Evolutionary conservation across 148 eudicot species (phyloP), one percentile per base, ranked within the genome.

Genomic region (Nyssa sinensis): DNA sequence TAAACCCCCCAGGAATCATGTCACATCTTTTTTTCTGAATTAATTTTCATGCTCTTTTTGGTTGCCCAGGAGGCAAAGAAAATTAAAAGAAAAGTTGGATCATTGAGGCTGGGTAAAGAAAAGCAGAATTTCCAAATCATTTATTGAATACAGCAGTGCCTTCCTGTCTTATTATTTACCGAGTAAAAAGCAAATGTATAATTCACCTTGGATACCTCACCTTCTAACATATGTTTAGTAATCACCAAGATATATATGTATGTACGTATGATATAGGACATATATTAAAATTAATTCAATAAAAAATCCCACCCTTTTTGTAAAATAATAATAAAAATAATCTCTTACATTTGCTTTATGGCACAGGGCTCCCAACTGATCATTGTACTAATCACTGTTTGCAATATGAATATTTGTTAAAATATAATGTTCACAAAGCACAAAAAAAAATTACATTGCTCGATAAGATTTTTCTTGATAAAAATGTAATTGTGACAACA

Each of bases 341-440:
- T 71, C 25, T 67, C 21, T 62, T 62, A 24, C 27, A 33, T 32
- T 75, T 75, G 67, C 73, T 66, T 71, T 75, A 55, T 39, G 5
- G 73, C 82, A 66, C 71, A 78, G 70, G 74, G 77, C 79, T 75
- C n/a, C 74, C 79, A 78, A 55, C 69, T 67, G 47, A 72, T 53
- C 29, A n/a, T n/a, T n/a, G n/a, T n/a, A n/a, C n/a, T n/a, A n/a
- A n/a, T n/a, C n/a, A n/a, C n/a, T n/a, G 44, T 23, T 71, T 24
- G n/a, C 39, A 63, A 35, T 24, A 55, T 25, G 25, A 55, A n/a
- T 39, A 9, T 33, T n/a, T 29, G 27, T 71, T 39, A 59, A 11
- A 49, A 31, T 73, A 37, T 29, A 62, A 74, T 77, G 35, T 53
- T 62, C 77, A 78, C 79, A 71, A 72, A 77, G 62, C 78, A 77